Evolutionary conservation across 2,329 filamentous ascomycete genomes (phyloP).

Genomic region (Alternaria burnsii): DNA sequence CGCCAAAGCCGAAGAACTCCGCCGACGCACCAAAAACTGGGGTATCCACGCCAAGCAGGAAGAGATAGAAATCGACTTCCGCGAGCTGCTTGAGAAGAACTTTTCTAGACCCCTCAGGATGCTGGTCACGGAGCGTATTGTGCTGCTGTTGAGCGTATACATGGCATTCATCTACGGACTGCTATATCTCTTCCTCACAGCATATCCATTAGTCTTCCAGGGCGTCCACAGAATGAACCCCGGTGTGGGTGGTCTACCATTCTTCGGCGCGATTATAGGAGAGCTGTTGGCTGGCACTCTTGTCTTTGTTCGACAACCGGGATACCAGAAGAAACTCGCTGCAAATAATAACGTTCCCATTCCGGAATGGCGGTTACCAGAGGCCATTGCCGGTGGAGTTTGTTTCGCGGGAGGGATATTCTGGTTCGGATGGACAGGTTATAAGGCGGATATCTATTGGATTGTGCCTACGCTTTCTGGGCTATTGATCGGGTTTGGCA

Average conservation of each 20-base stretch:
- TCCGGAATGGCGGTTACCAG: slow-evolving; percentile 66
- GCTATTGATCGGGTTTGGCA: slow-evolving; percentile 64
- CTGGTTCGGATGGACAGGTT: too few species aligned
- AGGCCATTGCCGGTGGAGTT: slow-evolving; percentile 62
- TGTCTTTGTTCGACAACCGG: slow-evolving; percentile 72
- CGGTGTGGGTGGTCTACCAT: slow-evolving; percentile 79
- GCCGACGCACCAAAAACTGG: slow-evolving; percentile 67
- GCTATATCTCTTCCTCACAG: slow-evolving; percentile 85
- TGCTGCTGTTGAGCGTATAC: slow-evolving; percentile 49
- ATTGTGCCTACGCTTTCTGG: slow-evolving; percentile 39
- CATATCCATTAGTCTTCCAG: slow-evolving; percentile 83
- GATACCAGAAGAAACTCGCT: slow-evolving; percentile 66
- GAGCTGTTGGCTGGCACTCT: slow-evolving; percentile 72
- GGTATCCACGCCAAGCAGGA: slow-evolving; percentile 68
- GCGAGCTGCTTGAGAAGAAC: slow-evolving; percentile 62
- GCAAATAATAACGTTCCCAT: slow-evolving; percentile 60
- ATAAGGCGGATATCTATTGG: too few species aligned
- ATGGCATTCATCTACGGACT: slow-evolving; percentile 65
- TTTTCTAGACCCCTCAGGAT: slow-evolving; percentile 61
- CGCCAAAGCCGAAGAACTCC: slow-evolving; percentile 63
- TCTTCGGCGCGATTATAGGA: slow-evolving; percentile 84
- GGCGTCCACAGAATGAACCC: slow-evolving; percentile 73
- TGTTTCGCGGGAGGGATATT: slow-evolving; percentile 41
- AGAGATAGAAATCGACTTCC: slow-evolving; percentile 62
- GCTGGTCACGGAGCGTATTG: slow-evolving; percentile 59